These are phyloP conservation scores for Selaginella tamariscina DNA, from an alignment of 75 land plant genomes.

Conservation along the genomic window DNA sequence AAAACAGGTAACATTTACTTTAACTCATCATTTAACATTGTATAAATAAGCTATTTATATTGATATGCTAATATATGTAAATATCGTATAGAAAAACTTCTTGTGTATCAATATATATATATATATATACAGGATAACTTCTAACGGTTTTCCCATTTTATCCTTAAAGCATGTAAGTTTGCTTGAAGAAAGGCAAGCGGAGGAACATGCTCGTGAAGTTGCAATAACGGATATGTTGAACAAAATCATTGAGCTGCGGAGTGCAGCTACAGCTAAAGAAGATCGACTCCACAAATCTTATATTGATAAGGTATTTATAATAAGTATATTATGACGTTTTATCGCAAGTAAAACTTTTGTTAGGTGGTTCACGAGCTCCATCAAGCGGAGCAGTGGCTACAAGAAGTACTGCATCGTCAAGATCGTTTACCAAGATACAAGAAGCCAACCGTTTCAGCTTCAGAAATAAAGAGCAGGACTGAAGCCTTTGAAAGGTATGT, in stretches of 20 bases:
- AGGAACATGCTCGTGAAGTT: neutral
- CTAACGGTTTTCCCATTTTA: neutral
- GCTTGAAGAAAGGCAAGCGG: neutral
- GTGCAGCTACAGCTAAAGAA: neutral
- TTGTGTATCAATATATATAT: too few species aligned
- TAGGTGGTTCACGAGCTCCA: neutral
- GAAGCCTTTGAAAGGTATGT: neutral
- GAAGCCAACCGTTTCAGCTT: neutral
- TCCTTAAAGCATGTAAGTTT: neutral
- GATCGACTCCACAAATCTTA: neutral
- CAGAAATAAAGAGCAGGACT: neutral
- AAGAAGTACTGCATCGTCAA: neutral
- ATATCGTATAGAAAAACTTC: too few species aligned
- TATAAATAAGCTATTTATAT: too few species aligned
- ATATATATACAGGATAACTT: neutral
- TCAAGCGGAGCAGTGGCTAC: neutral
- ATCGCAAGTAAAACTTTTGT: neutral
- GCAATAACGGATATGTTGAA: neutral
- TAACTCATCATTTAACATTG: neutral
- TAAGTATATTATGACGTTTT: too few species aligned
- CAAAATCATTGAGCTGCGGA: neutral
- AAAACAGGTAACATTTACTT: neutral
- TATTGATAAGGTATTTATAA: constrained; percentile 12
- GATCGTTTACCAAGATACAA: neutral
- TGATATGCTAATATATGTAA: too few species aligned